Evolutionary conservation across 1,284 basidiomycete genomes (phyloP).

Genomic region (Pascua sp.): DNA sequence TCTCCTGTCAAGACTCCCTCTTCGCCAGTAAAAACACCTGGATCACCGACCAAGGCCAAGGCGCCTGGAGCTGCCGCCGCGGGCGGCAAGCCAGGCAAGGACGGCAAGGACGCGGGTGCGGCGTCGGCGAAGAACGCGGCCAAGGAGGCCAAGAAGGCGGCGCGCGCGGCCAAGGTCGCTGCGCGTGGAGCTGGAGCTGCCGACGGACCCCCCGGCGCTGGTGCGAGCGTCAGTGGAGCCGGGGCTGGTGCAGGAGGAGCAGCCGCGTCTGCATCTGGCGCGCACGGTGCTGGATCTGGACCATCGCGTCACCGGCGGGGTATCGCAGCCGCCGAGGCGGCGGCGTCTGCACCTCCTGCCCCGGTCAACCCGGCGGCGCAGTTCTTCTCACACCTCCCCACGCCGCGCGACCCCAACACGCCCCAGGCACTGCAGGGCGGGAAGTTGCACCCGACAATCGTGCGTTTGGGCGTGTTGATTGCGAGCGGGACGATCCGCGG

Average conservation of each 20-base stretch:
- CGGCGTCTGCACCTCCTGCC: conserved; percentile 19
- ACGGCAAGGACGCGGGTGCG: not conserved
- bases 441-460: conserved; percentile 46
- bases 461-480: conserved; percentile 46
- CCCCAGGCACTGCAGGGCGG: conserved; percentile 26
- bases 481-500: conserved; percentile 44
- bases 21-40: conserved; percentile 4
- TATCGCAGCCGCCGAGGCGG: conserved; percentile 15
- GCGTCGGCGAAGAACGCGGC: conserved; percentile 28
- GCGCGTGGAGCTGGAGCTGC: conserved; percentile 17
- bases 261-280: not conserved
- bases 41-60: not conserved
- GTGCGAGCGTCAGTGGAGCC: not conserved
- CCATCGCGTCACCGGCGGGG: conserved; percentile 17
- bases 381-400: conserved; percentile 66
- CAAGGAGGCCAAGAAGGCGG: conserved; percentile 48
- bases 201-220: conserved; percentile 3
- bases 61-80: not conserved
- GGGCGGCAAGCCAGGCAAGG: conserved; percentile 6
- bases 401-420: conserved; percentile 32
- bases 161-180: conserved; percentile 47
- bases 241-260: not conserved
- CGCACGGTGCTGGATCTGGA: not conserved
- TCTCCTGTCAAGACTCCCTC: not conserved
- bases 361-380: conserved; percentile 14